These are phyloP conservation scores for Naganishia albida DNA, from an alignment of 1,284 basidiomycete genomes.

Conservation along the genomic window DNA sequence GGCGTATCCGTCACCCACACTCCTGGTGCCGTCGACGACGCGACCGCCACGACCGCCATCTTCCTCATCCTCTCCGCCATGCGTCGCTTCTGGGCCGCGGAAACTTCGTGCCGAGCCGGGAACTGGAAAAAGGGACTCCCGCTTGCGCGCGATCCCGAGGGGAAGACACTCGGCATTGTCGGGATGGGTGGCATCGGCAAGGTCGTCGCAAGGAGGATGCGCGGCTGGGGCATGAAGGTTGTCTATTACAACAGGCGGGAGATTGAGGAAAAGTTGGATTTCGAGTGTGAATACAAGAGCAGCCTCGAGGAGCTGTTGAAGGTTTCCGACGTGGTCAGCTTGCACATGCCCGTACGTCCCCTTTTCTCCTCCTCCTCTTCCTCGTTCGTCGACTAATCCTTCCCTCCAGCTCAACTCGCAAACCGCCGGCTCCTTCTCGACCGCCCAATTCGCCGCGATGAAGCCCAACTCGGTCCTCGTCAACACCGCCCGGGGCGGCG, in stretches of 20 bases:
- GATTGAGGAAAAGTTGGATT: conserved; percentile 63
- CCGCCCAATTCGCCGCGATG: conserved; percentile 73
- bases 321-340: conserved; percentile 71
- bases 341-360: conserved; percentile 52
- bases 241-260: conserved; percentile 77
- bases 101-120: conserved; percentile 64
- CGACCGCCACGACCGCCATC: conserved; percentile 83
- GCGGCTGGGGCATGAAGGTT: conserved; percentile 68
- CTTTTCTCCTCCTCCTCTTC: conserved; percentile 65
- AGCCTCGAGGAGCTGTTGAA: conserved; percentile 69
- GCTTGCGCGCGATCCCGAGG: conserved; percentile 71
- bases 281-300: conserved; percentile 70
- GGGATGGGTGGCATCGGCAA: conserved; percentile 86
- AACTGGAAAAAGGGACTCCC: conserved; percentile 62
- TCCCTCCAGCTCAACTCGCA: conserved; percentile 58
- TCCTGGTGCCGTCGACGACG: conserved; percentile 85
- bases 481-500: conserved; percentile 87
- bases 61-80: conserved; percentile 82
- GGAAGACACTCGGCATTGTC: conserved; percentile 77
- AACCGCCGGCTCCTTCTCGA: conserved; percentile 74
- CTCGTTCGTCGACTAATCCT: background rate
- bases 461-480: conserved; percentile 79
- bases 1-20: conserved; percentile 88
- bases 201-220: conserved; percentile 49
- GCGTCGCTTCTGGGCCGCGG: conserved; percentile 72